Evolutionary conservation across 768 basidiomycete species (phyloP).

Genomic region (Neoboletus magnificus): DNA sequence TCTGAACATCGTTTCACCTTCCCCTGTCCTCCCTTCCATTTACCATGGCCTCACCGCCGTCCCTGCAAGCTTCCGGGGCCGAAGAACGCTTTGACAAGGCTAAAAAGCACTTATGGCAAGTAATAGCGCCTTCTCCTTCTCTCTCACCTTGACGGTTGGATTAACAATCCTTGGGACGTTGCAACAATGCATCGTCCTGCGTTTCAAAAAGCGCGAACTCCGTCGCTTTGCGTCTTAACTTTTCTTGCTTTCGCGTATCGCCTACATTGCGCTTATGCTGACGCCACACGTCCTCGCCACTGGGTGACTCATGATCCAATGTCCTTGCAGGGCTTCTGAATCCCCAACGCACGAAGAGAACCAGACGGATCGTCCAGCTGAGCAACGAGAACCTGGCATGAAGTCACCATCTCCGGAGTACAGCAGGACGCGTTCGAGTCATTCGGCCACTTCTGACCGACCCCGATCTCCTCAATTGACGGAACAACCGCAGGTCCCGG

Average conservation of each 20-base stretch:
- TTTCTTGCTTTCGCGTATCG: slow-evolving; percentile 23
- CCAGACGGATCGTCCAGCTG: slow-evolving; percentile 10
- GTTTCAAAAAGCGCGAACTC: slow-evolving; percentile 12
- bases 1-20: slow-evolving; percentile 22
- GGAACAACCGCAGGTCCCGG: slow-evolving; percentile 19
- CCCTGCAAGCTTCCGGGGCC: slow-evolving; percentile 15
- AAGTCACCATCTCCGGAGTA: slow-evolving; percentile 23
- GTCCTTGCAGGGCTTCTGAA: slow-evolving; percentile 30
- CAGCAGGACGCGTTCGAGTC: slow-evolving; percentile 20
- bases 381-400: slow-evolving; percentile 10
- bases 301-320: slow-evolving; percentile 19
- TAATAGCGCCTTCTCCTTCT: slow-evolving; percentile 8
- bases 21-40: slow-evolving; percentile 18
- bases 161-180: slow-evolving; percentile 9
- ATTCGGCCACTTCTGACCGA: slow-evolving; percentile 15
- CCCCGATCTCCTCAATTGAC: slow-evolving; percentile 19
- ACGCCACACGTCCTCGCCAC: slow-evolving; percentile 30
- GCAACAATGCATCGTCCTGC: slow-evolving; percentile 11
- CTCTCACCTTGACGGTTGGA: slow-evolving; percentile 2
- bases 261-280: slow-evolving; percentile 22
- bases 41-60: slow-evolving; percentile 25
- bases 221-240: slow-evolving; percentile 10
- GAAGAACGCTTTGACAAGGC: slow-evolving; percentile 36
- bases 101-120: slow-evolving; percentile 36
- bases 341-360: slow-evolving; percentile 24